These are phyloP conservation scores for Plantago coronopus DNA, from an alignment of 305 asterid genomes.

Conservation along the genomic window DNA sequence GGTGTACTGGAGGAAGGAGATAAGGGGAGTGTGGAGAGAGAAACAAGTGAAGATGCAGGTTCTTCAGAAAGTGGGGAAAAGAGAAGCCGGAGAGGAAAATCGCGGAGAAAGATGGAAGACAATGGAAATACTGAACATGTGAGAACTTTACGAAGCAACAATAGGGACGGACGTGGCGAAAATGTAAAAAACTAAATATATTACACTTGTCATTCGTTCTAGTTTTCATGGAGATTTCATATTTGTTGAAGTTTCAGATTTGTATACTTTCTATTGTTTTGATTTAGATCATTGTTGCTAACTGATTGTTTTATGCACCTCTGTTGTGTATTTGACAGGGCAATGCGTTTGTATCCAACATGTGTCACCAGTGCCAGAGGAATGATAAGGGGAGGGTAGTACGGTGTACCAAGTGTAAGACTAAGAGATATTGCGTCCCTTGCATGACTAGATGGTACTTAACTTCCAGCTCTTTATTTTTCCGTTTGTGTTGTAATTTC, in stretches of 20 bases:
- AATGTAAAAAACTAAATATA: constrained; percentile 27
- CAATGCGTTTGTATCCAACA: constrained; percentile 32
- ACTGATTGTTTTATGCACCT: neutral
- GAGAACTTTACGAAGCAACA: neutral
- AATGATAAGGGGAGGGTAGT: constrained; percentile 69
- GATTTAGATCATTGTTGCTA: constrained; percentile 15
- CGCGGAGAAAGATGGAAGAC: neutral
- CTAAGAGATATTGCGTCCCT: constrained; percentile 56
- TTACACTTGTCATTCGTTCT: neutral
- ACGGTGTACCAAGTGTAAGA: constrained; percentile 46
- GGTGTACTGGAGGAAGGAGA: neutral
- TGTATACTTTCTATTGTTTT: neutral
- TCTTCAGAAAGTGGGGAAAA: constrained; percentile 25
- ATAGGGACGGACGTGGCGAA: constrained; percentile 22
- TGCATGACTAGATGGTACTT: constrained; percentile 72
- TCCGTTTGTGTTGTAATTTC: constrained; percentile 10
- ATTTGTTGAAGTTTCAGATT: neutral
- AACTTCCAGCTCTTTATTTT: no score
- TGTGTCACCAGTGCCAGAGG: constrained; percentile 81
- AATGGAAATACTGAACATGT: neutral
- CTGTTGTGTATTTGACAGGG: constrained; percentile 32
- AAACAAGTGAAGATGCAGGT: neutral
- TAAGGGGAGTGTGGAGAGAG: neutral
- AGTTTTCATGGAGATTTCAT: neutral
- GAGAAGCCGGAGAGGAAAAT: constrained; percentile 21